Conservation (phyloP, 2,329 filamentous ascomycete species). For the Zarea fungicola region DNA sequence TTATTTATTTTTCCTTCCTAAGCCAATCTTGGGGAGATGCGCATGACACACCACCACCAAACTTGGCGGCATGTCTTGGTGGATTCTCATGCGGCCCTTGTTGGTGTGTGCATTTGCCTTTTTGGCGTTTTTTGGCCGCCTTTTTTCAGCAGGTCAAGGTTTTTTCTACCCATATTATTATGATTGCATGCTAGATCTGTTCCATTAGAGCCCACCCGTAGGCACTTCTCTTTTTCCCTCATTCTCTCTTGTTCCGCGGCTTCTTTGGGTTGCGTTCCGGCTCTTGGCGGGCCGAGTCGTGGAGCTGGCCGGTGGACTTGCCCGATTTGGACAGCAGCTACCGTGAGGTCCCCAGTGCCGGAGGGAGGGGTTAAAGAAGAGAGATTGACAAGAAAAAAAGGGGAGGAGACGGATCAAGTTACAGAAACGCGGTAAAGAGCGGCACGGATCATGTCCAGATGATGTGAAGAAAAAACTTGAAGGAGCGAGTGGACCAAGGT, state of each 20-base stretch:
- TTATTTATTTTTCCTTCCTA: background rate
- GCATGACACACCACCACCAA: constrained; percentile 8
- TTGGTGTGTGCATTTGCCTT: background rate
- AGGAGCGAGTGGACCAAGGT: too few relatives aligned
- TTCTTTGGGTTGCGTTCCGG: background rate
- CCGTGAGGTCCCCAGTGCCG: background rate
- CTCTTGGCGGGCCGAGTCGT: background rate
- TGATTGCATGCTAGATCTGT: too few relatives aligned
- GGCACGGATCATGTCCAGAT: background rate
- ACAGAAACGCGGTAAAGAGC: background rate
- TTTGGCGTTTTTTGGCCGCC: too few relatives aligned
- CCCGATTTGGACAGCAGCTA: constrained; percentile 9
- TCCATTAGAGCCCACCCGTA: too few relatives aligned
- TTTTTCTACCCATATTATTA: too few relatives aligned
- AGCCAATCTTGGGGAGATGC: background rate
- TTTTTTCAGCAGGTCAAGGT: background rate
- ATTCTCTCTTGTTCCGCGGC: background rate
- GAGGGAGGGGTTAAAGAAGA: background rate
- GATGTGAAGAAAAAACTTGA: background rate
- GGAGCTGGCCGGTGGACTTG: constrained; percentile 9
- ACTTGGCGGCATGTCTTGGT: constrained; percentile 4
- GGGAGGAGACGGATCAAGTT: background rate
- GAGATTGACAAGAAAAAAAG: background rate
- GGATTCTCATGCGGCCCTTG: background rate
- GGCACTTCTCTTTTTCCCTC: too few relatives aligned